These are phyloP conservation scores for Cercospora sp. DNA, from an alignment of 2,329 filamentous ascomycete species.

Conservation along the genomic window DNA sequence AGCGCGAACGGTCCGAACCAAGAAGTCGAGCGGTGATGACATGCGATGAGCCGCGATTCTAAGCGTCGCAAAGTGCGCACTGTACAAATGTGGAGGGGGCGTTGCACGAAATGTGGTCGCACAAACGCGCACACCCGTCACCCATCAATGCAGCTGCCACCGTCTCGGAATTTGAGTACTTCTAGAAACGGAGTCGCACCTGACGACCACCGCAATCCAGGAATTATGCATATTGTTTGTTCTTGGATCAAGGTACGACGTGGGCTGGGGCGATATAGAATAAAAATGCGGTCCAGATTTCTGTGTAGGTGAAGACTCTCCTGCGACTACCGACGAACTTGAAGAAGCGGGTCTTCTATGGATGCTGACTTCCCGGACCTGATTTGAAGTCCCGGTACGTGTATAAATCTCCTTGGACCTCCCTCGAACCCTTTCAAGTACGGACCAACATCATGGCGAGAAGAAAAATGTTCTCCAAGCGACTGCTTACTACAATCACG, in stretches of 20 bases:
- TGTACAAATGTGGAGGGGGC: constrained; percentile 6
- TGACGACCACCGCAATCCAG: constrained; percentile 20
- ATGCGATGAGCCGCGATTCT: constrained; percentile 11
- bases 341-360: neutral
- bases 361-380: neutral
- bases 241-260: constrained; percentile 17
- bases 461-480: neutral
- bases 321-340: constrained; percentile 8
- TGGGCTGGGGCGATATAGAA: constrained; percentile 11
- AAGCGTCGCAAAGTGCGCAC: constrained; percentile 2
- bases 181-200: constrained; percentile 22
- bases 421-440: neutral
- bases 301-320: constrained; percentile 11
- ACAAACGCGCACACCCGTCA: constrained; percentile 18
- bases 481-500: constrained; percentile 3
- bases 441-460: neutral
- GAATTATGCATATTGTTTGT: constrained; percentile 21
- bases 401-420: neutral
- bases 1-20: constrained; percentile 6
- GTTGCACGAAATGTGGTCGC: constrained; percentile 18
- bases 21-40: neutral
- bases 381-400: neutral
- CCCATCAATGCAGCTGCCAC: constrained; percentile 18
- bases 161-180: constrained; percentile 22
- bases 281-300: constrained; percentile 14